Base-by-base conservation (phyloP, 208 protist genomes). In the Tetramitus jugosus region DNA sequence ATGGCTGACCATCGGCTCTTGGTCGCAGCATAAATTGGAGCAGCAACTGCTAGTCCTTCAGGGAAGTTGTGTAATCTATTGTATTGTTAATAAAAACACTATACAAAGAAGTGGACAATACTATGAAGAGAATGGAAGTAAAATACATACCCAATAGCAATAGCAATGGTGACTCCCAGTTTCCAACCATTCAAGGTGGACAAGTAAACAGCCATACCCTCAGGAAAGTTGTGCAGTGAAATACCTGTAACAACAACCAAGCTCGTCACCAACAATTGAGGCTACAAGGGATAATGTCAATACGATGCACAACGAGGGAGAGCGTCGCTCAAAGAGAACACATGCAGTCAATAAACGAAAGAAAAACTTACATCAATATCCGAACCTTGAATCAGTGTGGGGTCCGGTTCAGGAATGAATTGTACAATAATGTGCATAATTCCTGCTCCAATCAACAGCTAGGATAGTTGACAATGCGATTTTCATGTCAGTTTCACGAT, bases 121-220 rank as follows among this genome's bases (percentile, higher is more conserved):
- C 42, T 68, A 43, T 68, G 62, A 31, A 68, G n/a, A n/a, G n/a
- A n/a, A n/a, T n/a, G n/a, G n/a, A n/a, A n/a, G n/a, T n/a, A n/a
- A n/a, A n/a, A n/a, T n/a, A n/a, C n/a, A n/a, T n/a, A 43, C 14
- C 67, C 67, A 39, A 74, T 74, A 1, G 67, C 67, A 10, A 74
- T 1, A 4, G 67, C 67, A 52, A 74, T 74, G 10, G 37, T 53
- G 2, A 74, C 31, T 26, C 67, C 67, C 26, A 74, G 23, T 39
- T 35, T 53, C 8, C 39, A 74, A 23, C 13, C 3, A 0, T 20
- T 74, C 37, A 74, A 45, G 6, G 67, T 74, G 6, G 26, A 37
- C 0, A 43, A 33, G 37, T 74, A 74, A 39, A 74, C 67, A 53
- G 67, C 67, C 67, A 74, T 74, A 29, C 67, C 67, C 37, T 74